Evolutionary conservation across 1,284 basidiomycete species (phyloP).

Genomic region (Ustilago cynodontis): DNA sequence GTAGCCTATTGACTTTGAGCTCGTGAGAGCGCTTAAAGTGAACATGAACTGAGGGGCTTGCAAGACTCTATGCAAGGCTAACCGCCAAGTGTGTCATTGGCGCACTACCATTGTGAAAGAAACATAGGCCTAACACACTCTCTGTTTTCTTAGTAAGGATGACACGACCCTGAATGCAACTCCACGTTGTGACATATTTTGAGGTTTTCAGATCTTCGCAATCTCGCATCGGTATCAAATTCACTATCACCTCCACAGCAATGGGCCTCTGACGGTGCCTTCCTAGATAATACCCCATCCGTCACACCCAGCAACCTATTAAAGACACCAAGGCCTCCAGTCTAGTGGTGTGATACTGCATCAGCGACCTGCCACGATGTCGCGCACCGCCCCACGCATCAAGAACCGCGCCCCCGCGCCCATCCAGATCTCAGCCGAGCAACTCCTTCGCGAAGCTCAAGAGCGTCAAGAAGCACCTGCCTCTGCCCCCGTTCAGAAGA

Average conservation of each 20-base stretch:
- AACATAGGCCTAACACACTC: background rate
- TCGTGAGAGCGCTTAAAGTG: no score
- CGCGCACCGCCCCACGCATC: constrained; percentile 75
- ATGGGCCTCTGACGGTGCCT: constrained; percentile 15
- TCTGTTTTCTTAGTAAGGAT: constrained; percentile 3
- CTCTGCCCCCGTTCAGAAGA: constrained; percentile 71
- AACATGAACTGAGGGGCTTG: no score
- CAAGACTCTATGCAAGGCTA: background rate
- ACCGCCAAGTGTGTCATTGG: background rate
- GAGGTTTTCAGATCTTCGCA: constrained; percentile 3
- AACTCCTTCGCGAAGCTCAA: constrained; percentile 96
- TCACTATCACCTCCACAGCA: constrained; percentile 1
- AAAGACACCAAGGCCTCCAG: background rate
- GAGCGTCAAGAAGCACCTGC: constrained; percentile 93
- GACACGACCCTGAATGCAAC: constrained; percentile 3
- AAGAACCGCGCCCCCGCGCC: constrained; percentile 94
- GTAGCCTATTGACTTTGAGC: no score
- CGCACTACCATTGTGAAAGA: no score
- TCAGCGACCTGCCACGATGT: constrained; percentile 49
- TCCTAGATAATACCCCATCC: constrained; percentile 15
- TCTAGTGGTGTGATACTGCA: constrained; percentile 12
- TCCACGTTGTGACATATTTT: constrained; percentile 12
- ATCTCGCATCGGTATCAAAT: background rate
- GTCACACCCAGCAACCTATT: background rate
- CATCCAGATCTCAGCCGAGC: constrained; percentile 97